phyloP scores from a whole-genome alignment of 2,329 filamentous ascomycete genomes.

The Fusarium nodosum region DNA sequence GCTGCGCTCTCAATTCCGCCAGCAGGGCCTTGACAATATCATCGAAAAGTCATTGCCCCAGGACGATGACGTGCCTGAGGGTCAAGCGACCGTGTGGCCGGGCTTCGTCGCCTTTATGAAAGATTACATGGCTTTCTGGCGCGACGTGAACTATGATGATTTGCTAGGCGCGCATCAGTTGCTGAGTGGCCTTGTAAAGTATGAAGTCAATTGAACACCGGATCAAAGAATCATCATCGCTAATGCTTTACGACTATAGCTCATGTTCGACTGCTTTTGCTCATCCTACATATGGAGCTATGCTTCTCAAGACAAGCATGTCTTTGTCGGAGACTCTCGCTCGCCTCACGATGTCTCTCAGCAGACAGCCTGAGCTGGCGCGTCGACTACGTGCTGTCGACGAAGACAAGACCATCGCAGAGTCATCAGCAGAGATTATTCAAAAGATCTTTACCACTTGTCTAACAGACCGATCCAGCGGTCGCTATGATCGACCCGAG shows the following conservation, averaged over 20 bases:
- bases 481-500: conserved; percentile 76
- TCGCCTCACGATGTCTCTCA: conserved; percentile 85
- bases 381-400: conserved; percentile 73
- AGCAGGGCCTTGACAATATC: conserved; percentile 69
- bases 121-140: conserved; percentile 83
- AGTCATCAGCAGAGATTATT: conserved; percentile 88
- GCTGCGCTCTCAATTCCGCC: conserved; percentile 69
- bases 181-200: conserved; percentile 82
- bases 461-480: conserved; percentile 81
- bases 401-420: conserved; percentile 81
- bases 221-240: background rate
- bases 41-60: conserved; percentile 75
- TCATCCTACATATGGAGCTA: conserved; percentile 81
- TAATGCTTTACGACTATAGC: conserved; percentile 58
- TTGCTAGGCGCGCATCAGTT: conserved; percentile 80
- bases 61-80: conserved; percentile 73
- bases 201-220: conserved; percentile 36
- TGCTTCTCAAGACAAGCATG: conserved; percentile 87
- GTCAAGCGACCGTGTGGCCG: conserved; percentile 77
- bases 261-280: conserved; percentile 86
- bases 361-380: conserved; percentile 83
- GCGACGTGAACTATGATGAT: conserved; percentile 83
- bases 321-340: conserved; percentile 84
- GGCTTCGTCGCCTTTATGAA: conserved; percentile 84
- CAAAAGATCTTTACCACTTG: conserved; percentile 93